Evolutionary conservation across 2,329 filamentous ascomycete genomes (phyloP), one percentile per base, ranked within the genome.

Genomic region (Herpotrichia juniperi): DNA sequence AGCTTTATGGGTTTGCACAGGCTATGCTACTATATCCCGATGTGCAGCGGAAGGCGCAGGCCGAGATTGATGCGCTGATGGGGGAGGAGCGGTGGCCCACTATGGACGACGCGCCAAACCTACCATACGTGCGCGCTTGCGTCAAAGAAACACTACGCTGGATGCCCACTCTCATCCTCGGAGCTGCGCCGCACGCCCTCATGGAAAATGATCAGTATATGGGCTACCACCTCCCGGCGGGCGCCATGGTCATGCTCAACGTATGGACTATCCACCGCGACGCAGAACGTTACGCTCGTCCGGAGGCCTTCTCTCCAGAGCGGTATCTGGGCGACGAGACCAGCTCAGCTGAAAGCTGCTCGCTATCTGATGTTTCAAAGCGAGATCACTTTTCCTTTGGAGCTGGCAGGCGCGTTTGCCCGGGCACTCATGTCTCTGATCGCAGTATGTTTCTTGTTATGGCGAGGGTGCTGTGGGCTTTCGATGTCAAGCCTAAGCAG

Each of bases 371-470:
- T 12, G 43, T 47, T 9, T 39, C 46, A 2, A 63, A 60, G 14
- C 57, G 57, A 43, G 72, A 74, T 14, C 70, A 74, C 48, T 73
- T 72, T 40, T 58, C 68, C 0, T 74, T 71, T 40, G 70, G 71
- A 5, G 69, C 69, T 0, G 71, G 71, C 4, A 45, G 71, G 10
- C 59, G 71, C 8, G 63, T 72, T 2, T 74, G 71, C 53, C 70
- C 69, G 7, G 71, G 71, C n/a, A n/a, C n/a, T n/a, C 71, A 74
- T 51, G 65, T 74, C 8, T 71, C 71, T 0, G 71, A 74, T 25
- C 68, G 69, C 24, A 71, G 68, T 2, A 57, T 74, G 7, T 72
- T 64, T 40, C 68, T 73, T 50, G 69, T 69, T 31, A 67, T 73
- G 11, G 53, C 67, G 4, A 61, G 70, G 4, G 66, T 71, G 10